These are phyloP conservation scores for Neonectria punicea DNA, from an alignment of 2,329 filamentous ascomycete genomes.

Conservation along the genomic window DNA sequence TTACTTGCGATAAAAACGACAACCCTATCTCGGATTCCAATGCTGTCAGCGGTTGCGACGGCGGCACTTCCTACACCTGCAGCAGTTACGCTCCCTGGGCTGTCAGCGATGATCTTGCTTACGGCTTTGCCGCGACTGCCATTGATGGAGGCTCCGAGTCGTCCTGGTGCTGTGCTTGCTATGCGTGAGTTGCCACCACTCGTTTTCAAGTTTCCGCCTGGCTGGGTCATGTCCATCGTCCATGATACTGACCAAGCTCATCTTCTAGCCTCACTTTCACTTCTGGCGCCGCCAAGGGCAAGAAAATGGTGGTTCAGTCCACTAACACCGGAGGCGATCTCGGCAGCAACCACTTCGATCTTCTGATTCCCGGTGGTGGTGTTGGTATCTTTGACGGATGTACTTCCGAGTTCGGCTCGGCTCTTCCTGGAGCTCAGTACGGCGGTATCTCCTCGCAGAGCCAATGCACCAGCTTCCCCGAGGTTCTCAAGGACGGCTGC, in stretches of 20 bases:
- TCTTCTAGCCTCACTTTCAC: constrained; percentile 58
- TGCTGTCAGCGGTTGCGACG: constrained; percentile 64
- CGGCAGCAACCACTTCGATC: constrained; percentile 67
- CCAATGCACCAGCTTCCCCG: constrained; percentile 64
- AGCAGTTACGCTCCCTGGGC: constrained; percentile 71
- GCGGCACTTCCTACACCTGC: constrained; percentile 70
- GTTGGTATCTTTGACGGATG: constrained; percentile 65
- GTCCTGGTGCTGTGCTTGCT: constrained; percentile 75
- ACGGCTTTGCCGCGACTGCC: constrained; percentile 72
- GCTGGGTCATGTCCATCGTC: neutral
- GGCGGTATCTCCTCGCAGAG: constrained; percentile 63
- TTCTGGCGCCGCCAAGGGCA: constrained; percentile 62
- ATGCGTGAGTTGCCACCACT: constrained; percentile 52
- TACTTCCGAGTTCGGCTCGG: constrained; percentile 56
- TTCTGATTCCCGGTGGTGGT: constrained; percentile 66
- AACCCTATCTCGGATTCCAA: constrained; percentile 61
- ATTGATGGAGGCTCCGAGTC: constrained; percentile 65
- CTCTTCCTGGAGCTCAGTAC: constrained; percentile 64
- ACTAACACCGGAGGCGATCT: constrained; percentile 71
- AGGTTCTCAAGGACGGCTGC: constrained; percentile 65
- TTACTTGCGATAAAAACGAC: constrained; percentile 65
- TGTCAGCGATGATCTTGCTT: constrained; percentile 66
- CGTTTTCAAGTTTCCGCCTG: neutral
- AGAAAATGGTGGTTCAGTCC: constrained; percentile 72
- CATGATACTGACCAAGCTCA: constrained; percentile 13